Evolutionary conservation across 164 flowering plant species (phyloP).

Genomic region (Vitis amurensis): DNA sequence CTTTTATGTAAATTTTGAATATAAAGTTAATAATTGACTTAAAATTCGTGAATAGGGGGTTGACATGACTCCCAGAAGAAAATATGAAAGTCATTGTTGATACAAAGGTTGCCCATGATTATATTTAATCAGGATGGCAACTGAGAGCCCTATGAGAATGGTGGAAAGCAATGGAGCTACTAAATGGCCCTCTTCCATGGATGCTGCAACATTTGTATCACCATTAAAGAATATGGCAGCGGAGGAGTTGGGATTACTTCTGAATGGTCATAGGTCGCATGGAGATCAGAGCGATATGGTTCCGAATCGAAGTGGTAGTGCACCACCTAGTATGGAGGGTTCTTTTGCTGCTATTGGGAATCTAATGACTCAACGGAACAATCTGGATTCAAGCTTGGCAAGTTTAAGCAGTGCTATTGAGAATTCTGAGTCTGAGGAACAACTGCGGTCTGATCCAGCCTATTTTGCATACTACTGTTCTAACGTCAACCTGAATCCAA

Average conservation of each 20-base stretch:
- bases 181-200: conserved; percentile 56
- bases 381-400: conserved; percentile 28
- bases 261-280: conserved; percentile 41
- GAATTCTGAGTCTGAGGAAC: conserved; percentile 58
- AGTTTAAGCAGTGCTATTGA: conserved; percentile 26
- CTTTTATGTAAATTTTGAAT: too few relatives aligned
- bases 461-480: conserved; percentile 59
- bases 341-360: conserved; percentile 65
- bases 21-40: neutral
- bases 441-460: conserved; percentile 66
- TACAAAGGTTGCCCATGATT: neutral
- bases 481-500: conserved; percentile 73
- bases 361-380: conserved; percentile 44
- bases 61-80: neutral
- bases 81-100: neutral
- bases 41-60: neutral
- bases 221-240: conserved; percentile 40
- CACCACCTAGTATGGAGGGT: conserved; percentile 95
- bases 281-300: conserved; percentile 38
- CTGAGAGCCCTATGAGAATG: conserved; percentile 76
- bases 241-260: conserved; percentile 62
- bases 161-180: conserved; percentile 38
- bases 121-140: conserved; percentile 49
- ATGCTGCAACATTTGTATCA: conserved; percentile 35
- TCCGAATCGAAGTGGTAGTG: conserved; percentile 89